Percentiles rank a stretch among this genome's conserved stretches.
These are phyloP conservation scores for Gentiana dahurica DNA, from an alignment of 257 asterid genomes.

Conservation along the genomic window DNA sequence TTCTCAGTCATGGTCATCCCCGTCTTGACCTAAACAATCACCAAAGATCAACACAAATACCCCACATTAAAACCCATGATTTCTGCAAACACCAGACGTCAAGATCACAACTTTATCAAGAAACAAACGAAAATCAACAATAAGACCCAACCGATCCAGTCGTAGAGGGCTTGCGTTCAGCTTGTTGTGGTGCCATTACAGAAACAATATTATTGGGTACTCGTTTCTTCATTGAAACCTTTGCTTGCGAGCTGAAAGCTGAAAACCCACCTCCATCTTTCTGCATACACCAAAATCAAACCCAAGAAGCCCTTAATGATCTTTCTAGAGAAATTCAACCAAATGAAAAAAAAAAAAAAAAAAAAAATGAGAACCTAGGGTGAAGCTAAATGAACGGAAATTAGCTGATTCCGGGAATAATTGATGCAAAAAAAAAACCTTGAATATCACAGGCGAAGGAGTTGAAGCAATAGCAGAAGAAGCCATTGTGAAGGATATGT, in stretches of 20 bases:
- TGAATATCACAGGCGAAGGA: constrained; percentile 31
- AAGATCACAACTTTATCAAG: constrained; percentile 6
- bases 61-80: constrained; percentile 15
- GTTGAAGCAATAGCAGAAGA: constrained; percentile 42
- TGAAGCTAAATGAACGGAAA: too few species aligned
- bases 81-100: not conserved
- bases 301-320: not conserved
- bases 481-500: constrained; percentile 27
- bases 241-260: constrained; percentile 30
- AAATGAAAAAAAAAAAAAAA: constrained; percentile 1
- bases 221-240: constrained; percentile 36
- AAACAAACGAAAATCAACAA: not conserved
- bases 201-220: constrained; percentile 44
- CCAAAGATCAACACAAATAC: constrained; percentile 9
- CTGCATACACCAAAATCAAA: constrained; percentile 22
- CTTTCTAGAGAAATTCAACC: not conserved
- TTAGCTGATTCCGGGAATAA: not conserved
- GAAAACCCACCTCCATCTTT: constrained; percentile 53
- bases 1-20: constrained; percentile 95
- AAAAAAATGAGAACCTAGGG: not conserved
- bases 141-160: constrained; percentile 55
- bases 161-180: constrained; percentile 58
- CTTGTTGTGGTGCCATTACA: constrained; percentile 76
- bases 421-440: constrained; percentile 21
- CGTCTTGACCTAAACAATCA: constrained; percentile 54